Conservation (phyloP, 2,329 filamentous ascomycete species). For the Teratosphaeria gauchensis region DNA sequence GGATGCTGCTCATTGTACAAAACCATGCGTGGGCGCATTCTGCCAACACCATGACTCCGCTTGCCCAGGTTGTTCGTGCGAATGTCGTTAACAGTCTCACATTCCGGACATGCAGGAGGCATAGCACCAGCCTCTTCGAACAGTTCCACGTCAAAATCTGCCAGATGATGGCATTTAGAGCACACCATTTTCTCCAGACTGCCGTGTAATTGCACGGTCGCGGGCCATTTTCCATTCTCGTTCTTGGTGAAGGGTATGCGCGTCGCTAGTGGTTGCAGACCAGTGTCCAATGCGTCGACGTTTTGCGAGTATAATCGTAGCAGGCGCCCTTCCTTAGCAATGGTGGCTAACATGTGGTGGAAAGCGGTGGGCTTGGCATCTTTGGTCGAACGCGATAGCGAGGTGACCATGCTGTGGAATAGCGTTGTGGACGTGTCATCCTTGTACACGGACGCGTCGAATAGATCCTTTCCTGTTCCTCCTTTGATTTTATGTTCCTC, state of each 20-base stretch:
- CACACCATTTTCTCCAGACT: slow-evolving; percentile 95
- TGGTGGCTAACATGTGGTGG: slow-evolving; percentile 83
- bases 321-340: slow-evolving; percentile 77
- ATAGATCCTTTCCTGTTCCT: slow-evolving; percentile 85
- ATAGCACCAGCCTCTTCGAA: slow-evolving; percentile 59
- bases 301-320: slow-evolving; percentile 93
- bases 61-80: slow-evolving; percentile 70
- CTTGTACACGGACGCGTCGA: slow-evolving; percentile 95
- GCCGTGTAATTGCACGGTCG: slow-evolving; percentile 86
- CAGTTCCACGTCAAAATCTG: slow-evolving; percentile 64
- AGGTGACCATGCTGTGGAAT: slow-evolving; percentile 94
- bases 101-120: slow-evolving; percentile 68
- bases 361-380: slow-evolving; percentile 75
- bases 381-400: slow-evolving; percentile 69
- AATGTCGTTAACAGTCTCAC: slow-evolving; percentile 63
- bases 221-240: slow-evolving; percentile 78
- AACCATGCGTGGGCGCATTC: slow-evolving; percentile 83
- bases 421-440: slow-evolving; percentile 78
- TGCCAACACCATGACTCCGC: slow-evolving; percentile 85
- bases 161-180: slow-evolving; percentile 75
- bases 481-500: slow-evolving; percentile 83
- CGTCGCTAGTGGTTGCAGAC: slow-evolving; percentile 68
- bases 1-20: slow-evolving; percentile 97
- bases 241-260: slow-evolving; percentile 63
- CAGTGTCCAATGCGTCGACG: slow-evolving; percentile 88